Evolutionary conservation across 352 stramenopile genomes (phyloP), one percentile per base, ranked within the genome.

Genomic region (Phytophthora multivora): DNA sequence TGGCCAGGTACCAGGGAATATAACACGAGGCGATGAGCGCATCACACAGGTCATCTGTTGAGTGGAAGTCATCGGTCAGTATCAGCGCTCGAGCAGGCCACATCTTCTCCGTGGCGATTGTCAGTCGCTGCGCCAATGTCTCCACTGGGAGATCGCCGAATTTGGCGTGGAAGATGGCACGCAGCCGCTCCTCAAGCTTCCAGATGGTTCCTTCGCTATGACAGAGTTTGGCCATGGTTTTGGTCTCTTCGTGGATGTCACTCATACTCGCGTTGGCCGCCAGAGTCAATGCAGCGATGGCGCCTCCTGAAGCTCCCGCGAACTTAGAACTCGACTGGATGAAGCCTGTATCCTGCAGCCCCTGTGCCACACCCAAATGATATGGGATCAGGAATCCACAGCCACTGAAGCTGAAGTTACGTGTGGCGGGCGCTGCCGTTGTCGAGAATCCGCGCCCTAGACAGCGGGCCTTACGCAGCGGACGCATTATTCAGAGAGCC

Each of bases 351-450:
- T 83, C 62, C 23, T 82, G 66, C 3, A 95, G 77, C 5, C 75
- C 73, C 40, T 85, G 69, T 5, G 80, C 82, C 30, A 91, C 74
- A 21, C 86, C 86, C 33, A 95, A 71, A 51, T 95, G 84, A 64
- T 92, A 95, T 35, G 86, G 69, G 47, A 91, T 79, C 15, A 95
- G 66, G 64, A 95, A 95, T 4, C 86, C 86, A 26, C 77, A 82
- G 42, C 84, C 86, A 40, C 86, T 90, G 61, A 93, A 95, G 70
- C 70, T 85, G 59, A 95, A 90, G 63, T 89, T 86, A 25, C 59
- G 66, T 4, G 58, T 33, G 0, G 43, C 19, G 4, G 62, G 62
- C 26, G 60, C 12, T 13, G 62, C 54, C 38, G 41, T 28, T 11
- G 11, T 43, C 19, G 51, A 64, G 46, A 53, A 66, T 16, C 23